Percentiles rank a stretch among this genome's conserved stretches.
Evolutionary conservation across 768 basidiomycete species (phyloP).

Genomic region (Coprinellus aureogranulatus): DNA sequence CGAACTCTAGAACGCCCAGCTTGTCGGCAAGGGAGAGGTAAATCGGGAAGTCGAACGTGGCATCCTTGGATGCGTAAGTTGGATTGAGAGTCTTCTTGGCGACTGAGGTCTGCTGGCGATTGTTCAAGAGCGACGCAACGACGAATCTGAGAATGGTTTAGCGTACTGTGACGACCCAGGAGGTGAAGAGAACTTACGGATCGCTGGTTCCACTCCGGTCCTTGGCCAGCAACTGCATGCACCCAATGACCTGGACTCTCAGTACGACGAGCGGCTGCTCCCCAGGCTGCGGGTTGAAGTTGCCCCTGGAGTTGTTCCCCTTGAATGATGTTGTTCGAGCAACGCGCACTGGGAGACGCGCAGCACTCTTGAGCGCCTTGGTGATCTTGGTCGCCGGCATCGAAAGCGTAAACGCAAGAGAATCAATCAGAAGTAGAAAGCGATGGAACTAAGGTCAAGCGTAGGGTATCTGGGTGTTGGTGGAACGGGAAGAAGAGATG

Average conservation of each 20-base stretch:
- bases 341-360: slow-evolving; percentile 46
- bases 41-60: slow-evolving; percentile 88
- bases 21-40: slow-evolving; percentile 72
- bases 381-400: slow-evolving; percentile 39
- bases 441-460: not conserved
- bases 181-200: slow-evolving; percentile 51
- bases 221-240: slow-evolving; percentile 59
- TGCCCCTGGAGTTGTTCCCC: slow-evolving; percentile 18
- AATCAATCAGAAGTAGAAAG: not conserved
- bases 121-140: slow-evolving; percentile 58
- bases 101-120: slow-evolving; percentile 70
- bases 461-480: not conserved
- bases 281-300: slow-evolving; percentile 46
- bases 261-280: slow-evolving; percentile 68
- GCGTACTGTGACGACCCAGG: not conserved
- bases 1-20: slow-evolving; percentile 75
- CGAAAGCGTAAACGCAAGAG: not conserved
- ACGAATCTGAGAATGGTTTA: slow-evolving; percentile 52
- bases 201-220: slow-evolving; percentile 71
- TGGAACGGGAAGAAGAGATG: not conserved
- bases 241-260: slow-evolving; percentile 65
- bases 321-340: slow-evolving; percentile 25
- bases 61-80: slow-evolving; percentile 58
- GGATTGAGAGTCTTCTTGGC: slow-evolving; percentile 73
- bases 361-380: slow-evolving; percentile 60